Percentiles rank a stretch among this genome's conserved stretches.
Conservation (phyloP, 2,329 filamentous ascomycete genomes). For the Pseudogymnoascus sp. region DNA sequence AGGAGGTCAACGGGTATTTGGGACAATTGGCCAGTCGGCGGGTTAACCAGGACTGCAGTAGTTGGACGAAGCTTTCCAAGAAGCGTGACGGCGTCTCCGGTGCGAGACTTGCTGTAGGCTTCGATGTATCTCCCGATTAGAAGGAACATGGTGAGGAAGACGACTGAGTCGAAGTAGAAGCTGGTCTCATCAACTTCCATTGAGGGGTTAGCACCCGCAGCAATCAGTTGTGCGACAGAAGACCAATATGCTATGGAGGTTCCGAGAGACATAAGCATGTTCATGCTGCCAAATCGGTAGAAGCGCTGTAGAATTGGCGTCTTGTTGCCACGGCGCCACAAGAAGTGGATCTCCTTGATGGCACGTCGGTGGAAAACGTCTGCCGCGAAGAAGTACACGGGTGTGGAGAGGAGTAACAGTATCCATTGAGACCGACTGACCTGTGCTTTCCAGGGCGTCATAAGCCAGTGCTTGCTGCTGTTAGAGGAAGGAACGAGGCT, state of each 20-base stretch:
- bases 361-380: constrained; percentile 77
- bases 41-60: constrained; percentile 56
- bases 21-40: neutral
- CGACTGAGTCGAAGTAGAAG: constrained; percentile 76
- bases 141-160: constrained; percentile 81
- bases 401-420: constrained; percentile 72
- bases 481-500: constrained; percentile 59
- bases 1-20: constrained; percentile 33
- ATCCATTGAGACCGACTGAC: constrained; percentile 71
- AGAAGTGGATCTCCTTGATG: constrained; percentile 63
- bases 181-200: constrained; percentile 39
- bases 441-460: constrained; percentile 55
- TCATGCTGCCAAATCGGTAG: constrained; percentile 91
- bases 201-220: constrained; percentile 32
- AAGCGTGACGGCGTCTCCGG: constrained; percentile 71
- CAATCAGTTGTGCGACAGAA: constrained; percentile 64
- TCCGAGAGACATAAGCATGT: constrained; percentile 77
- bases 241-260: constrained; percentile 78
- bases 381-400: constrained; percentile 78
- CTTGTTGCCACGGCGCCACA: constrained; percentile 68
- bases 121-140: constrained; percentile 63
- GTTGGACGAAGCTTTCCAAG: constrained; percentile 67
- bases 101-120: constrained; percentile 80
- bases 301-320: constrained; percentile 65
- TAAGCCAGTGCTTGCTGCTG: constrained; percentile 53